A percentile compares a stretch with the other conserved stretches of the same genome.
phyloP scores from a whole-genome alignment of 305 asterid genomes.

The Fraxinus angustifolia region DNA sequence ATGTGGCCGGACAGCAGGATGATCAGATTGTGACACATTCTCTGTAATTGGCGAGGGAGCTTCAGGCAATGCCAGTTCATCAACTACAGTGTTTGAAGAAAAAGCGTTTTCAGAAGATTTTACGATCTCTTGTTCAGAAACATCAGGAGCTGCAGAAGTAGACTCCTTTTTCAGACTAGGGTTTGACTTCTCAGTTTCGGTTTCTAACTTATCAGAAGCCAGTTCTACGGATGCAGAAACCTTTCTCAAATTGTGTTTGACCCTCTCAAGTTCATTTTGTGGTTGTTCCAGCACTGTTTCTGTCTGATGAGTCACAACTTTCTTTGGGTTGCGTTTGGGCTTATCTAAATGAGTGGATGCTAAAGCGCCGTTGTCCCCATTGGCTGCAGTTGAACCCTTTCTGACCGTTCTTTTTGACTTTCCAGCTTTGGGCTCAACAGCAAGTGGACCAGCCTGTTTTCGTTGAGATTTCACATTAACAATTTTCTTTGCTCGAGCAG shows the following conservation, averaged over 20 bases:
- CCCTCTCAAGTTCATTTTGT: conserved; percentile 77
- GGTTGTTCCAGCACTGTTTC: conserved; percentile 66
- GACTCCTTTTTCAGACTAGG: conserved; percentile 34
- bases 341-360: conserved; percentile 59
- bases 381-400: conserved; percentile 46
- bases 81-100: conserved; percentile 30
- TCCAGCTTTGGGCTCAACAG: conserved; percentile 46
- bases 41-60: conserved; percentile 31
- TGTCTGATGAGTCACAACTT: conserved; percentile 39
- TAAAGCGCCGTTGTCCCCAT: conserved; percentile 43
- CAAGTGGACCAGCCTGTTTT: conserved; percentile 39
- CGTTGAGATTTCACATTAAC: conserved; percentile 50
- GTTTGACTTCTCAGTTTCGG: conserved; percentile 47
- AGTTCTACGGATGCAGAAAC: conserved; percentile 56
- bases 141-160: conserved; percentile 33
- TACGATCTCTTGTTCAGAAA: conserved; percentile 32
- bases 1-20: conserved; percentile 41
- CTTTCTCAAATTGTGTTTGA: conserved; percentile 74
- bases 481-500: conserved; percentile 43
- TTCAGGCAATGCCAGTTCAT: conserved; percentile 37
- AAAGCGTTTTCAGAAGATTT: conserved; percentile 36
- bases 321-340: conserved; percentile 62
- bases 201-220: conserved; percentile 51
- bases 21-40: conserved; percentile 27
- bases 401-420: conserved; percentile 63